Base-by-base conservation (phyloP, 768 basidiomycete species). In the Boletus fagicola region DNA sequence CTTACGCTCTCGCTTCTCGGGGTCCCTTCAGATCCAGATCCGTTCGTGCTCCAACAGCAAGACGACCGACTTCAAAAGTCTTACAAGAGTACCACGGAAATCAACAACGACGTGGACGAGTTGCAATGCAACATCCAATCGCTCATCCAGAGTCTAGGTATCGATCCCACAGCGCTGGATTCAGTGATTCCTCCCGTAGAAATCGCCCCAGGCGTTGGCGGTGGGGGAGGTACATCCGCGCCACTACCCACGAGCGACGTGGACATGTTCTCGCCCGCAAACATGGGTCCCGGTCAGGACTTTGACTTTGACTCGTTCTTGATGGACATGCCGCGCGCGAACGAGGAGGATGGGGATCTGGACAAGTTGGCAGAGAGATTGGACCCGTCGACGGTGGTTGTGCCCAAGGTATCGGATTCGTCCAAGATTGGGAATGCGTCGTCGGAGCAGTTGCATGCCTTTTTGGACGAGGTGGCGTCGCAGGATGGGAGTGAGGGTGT, bases 41-140 rank as follows among this genome's bases (percentile, higher is more conserved):
- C 75, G 9, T 64, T 75, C 15, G 55, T 65, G 35, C 62, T 74
- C 46, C 71, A 75, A 62, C 68, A 79, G 8, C 72, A 75, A 57
- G 71, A 73, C 0, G 75, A 78, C 2, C 71, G 76, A 33, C 68
- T 87, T 50, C 78, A 85, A 49, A 78, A 79, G 61, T 74, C 80
- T 1, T 91, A 88, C 77, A 80, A 77, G 47, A 78, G 76, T 35
- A 77, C 89, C 0, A 68, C 78, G 28, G 87, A 87, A 59, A 85
- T 94, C 45, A 84, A 86, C 57, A 78, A 80, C 46, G 88, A 90
- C 54, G 88, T 94, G 28, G 84, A 86, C 60, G 81, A 83, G 38
- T 72, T 93, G 52, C 83, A 88, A 59, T 75, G 73, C 13, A 85
- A 82, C 57, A 84, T 95, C 43, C 81, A 90, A 57, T 81, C 82